phyloP scores from a whole-genome alignment of 352 stramenopile genomes.

The Pilasporangium apinafurcum region DNA sequence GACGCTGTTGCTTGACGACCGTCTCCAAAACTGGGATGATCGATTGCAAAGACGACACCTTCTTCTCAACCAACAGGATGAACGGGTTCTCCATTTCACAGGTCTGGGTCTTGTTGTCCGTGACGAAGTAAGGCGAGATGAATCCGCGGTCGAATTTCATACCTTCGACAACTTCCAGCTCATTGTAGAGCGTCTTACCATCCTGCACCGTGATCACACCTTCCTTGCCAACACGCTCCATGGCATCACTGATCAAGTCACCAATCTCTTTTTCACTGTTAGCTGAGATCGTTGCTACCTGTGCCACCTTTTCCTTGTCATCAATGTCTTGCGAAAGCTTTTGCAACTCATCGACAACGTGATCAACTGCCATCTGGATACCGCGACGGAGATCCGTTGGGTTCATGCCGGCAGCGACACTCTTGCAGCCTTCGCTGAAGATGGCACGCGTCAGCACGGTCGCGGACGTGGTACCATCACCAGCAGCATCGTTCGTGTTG shows the following conservation, averaged over 20 bases:
- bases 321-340: conserved; percentile 97
- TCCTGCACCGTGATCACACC: conserved; percentile 98
- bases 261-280: conserved; percentile 99
- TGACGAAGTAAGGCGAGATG: conserved; percentile 99
- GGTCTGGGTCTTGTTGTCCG: conserved; percentile 98
- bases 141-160: conserved; percentile 99
- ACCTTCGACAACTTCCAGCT: conserved; percentile 99
- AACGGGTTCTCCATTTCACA: conserved; percentile 98
- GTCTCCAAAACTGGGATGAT: conserved; percentile 97
- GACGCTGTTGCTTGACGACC: conserved; percentile 95
- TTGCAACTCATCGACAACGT: conserved; percentile 92
- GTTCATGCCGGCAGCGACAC: conserved; percentile 99
- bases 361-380: conserved; percentile 97
- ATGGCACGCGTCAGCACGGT: conserved; percentile 99
- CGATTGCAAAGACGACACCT: conserved; percentile 95
- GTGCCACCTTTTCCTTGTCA: conserved; percentile 98
- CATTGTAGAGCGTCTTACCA: conserved; percentile 99
- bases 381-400: conserved; percentile 98
- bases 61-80: conserved; percentile 99
- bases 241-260: conserved; percentile 97
- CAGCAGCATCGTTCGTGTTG: conserved; percentile 99
- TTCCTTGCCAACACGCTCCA: conserved; percentile 99
- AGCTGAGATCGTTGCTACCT: conserved; percentile 99
- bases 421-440: conserved; percentile 98
- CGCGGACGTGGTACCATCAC: conserved; percentile 99